Base-by-base conservation (phyloP, 352 stramenopile species). In the Phytophthora colocasiae region DNA sequence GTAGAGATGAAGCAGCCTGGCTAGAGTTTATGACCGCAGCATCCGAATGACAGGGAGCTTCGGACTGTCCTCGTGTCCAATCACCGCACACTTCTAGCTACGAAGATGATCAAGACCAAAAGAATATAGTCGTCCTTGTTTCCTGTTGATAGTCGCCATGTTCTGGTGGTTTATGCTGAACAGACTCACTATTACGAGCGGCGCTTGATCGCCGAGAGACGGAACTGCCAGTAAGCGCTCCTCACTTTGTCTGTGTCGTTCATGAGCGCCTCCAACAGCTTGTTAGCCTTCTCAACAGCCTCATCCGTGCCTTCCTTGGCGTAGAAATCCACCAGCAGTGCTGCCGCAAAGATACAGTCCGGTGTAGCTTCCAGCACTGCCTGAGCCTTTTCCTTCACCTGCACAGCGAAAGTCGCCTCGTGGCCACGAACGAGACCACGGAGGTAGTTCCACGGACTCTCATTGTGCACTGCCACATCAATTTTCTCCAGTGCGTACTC, bases 381-480 rank as follows among this genome's bases (percentile, higher is more conserved):
- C 4, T 52, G 60, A 29, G 76, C 67, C 69, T 82, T 89, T 3
- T 55, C 43, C 69, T 80, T 77, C 53, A 94, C 63, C 14, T 63
- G 48, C 7, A 41, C 50, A 12, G 56, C 66, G 58, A 90, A 89
- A 11, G 75, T 40, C 27, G 50, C 29, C 66, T 92, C 80, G 48
- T 87, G 71, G 43, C 79, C 77, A 27, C 71, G 73, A 29, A 92
- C 31, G 39, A 92, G 73, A 14, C 85, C 93, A 15, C 90, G 87
- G 10, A 97, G 43, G 68, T 95, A 97, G 71, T 98, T 97, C 89
- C 93, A 98, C 46, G 91, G 78, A 63, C 90, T 97, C 64, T 98
- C 91, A 57, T 98, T 98, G 68, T 97, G 88, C 56, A 87, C 78
- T 7, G 90, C 91, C 29, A 74, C 14, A 5, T 73, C 59, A 58